Evolutionary conservation across 2,329 filamentous ascomycete genomes (phyloP), one percentile per base, ranked within the genome.

Genomic region (Pseudogymnoascus sp.): DNA sequence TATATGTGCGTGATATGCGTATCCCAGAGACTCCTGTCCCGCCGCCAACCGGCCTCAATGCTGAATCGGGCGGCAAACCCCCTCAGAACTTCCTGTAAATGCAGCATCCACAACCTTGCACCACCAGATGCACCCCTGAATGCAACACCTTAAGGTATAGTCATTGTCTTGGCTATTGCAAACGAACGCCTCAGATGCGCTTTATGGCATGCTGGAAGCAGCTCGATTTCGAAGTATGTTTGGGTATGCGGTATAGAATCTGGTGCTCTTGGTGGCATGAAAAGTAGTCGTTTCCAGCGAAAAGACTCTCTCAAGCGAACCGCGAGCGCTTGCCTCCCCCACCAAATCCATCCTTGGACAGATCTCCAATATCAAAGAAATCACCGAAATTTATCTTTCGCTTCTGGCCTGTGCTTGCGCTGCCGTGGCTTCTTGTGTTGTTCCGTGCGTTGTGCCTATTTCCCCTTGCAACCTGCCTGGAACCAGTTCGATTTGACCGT

Each of bases 351-450:
- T 90, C 87, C 70, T 87, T 88, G 44, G 83, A 83, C 59, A 89
- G 73, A 66, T 84, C 85, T 61, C 84, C 84, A 6, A 89, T 77
- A 69, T 91, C 88, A 71, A 92, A 92, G 61, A 91, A 86, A 69
- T 92, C 89, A 25, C 85, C 84, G 69, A 90, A 82, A 68, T 89
- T 88, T 67, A 90, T 81, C 68, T 88, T 84, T 42, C 89, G 82
- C 74, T 93, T 93, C 67, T 85, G 81, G 1, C 89, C 89, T 3
- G 67, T 64, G 6, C 39, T 66, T 21, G 64, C 39, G 31, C 65
- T 61, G 25, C 13, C 42, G 15, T 59, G 31, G 2, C 33, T 36
- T n/a, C 44, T 59, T 25, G 17, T n/a, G 42, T 21, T 62, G 21
- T 35, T 62, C 63, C 69, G 68, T 6, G 68, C 58, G 39, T 48